Evolutionary conservation across 345 rosid genomes (phyloP).

Genomic region (Carallia brachiata): DNA sequence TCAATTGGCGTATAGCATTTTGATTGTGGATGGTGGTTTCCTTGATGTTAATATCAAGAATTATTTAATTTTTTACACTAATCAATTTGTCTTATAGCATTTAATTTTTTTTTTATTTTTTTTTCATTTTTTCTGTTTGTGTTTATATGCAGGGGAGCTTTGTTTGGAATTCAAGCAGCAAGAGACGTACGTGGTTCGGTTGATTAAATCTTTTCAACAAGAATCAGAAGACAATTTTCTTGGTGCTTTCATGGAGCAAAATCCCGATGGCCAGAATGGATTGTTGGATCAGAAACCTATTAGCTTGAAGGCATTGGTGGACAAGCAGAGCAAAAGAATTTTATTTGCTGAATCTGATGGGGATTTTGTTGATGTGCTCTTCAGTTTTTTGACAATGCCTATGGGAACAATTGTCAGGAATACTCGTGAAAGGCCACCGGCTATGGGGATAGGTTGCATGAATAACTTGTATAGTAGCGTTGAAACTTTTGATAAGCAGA

Average conservation of each 20-base stretch:
- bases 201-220: too few relatives aligned
- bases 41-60: too few relatives aligned
- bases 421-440: background rate
- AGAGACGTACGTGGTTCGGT: too few relatives aligned
- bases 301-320: slow-evolving; percentile 25
- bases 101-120: too few relatives aligned
- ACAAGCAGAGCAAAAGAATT: slow-evolving; percentile 20
- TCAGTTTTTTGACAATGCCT: slow-evolving; percentile 29
- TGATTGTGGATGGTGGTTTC: too few relatives aligned
- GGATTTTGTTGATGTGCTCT: slow-evolving; percentile 24
- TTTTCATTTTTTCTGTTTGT: too few relatives aligned
- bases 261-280: background rate
- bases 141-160: too few relatives aligned
- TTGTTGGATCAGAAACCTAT: background rate
- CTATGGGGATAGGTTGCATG: slow-evolving; percentile 9
- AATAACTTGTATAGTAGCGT: slow-evolving; percentile 28
- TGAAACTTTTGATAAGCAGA: slow-evolving; percentile 11
- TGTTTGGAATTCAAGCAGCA: too few relatives aligned
- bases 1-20: too few relatives aligned
- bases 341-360: slow-evolving; percentile 16
- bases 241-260: background rate
- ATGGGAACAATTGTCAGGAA: slow-evolving; percentile 16
- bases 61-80: too few relatives aligned
- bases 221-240: too few relatives aligned
- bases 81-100: too few relatives aligned